Evolutionary conservation across 2,329 filamentous ascomycete species (phyloP), one percentile per base, ranked within the genome.

Genomic region (Apiospora saccharicola): DNA sequence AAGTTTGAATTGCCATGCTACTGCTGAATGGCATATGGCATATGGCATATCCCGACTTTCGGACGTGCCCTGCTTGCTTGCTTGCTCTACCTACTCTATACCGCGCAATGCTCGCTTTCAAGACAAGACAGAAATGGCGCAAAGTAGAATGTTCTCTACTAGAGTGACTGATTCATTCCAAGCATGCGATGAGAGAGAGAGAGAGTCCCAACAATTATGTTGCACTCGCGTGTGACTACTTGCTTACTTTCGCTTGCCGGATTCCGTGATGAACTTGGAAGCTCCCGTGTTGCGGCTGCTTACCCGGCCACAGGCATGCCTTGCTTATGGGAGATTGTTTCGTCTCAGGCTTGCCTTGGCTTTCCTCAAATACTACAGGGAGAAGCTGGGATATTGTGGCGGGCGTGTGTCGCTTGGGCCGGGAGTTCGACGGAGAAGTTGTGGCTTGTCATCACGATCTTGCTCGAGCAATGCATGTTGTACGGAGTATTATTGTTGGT

Each of bases 231-330:
- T 22, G 30, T 34, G 51, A 49, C 46, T 44, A 49, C 14, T 37
- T 61, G 51, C 51, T 57, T 57, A 37, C 53, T 16, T 61, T 51
- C 49, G 12, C 53, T 61, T 61, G 53, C 53, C 53, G 53, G 53
- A 10, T 61, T 37, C 53, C 53, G 53, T 61, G 53, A 61, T 61
- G n/a, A 61, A 3, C 13, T 30, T 46, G 44, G 44, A 47, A 19
- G 51, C 53, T 22, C 30, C 53, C 53, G 30, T 22, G 46, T 30
- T 53, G 51, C 30, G 51, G 51, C 51, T 57, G 53, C 53, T 61
- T 37, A 61, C 53, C 53, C 14, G 24, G 26, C 51, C 24, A 13
- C n/a, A n/a, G 26, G 26, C 26, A 30, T 57, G 53, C 16, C 53
- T 61, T 61, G 53, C 30, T 61, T 37, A 61, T 4, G 53, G 53